These are phyloP conservation scores for Phytophthora ramorum DNA, from an alignment of 352 stramenopile species.

Conservation along the genomic window DNA sequence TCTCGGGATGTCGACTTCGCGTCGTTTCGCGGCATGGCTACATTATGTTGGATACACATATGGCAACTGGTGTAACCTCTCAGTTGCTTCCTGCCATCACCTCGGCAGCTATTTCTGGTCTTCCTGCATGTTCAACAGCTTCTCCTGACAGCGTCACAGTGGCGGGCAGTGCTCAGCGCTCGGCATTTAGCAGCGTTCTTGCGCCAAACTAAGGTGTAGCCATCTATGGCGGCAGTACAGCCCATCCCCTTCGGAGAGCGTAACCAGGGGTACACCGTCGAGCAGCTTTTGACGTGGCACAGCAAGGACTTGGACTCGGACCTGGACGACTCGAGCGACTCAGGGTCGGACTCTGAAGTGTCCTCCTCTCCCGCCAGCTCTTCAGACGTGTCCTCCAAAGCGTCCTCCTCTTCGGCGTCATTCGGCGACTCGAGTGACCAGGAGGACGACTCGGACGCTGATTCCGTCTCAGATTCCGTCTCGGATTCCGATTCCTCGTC, in stretches of 20 bases:
- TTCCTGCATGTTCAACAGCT: not conserved
- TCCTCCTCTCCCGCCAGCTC: constrained; percentile 2
- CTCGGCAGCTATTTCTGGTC: constrained; percentile 22
- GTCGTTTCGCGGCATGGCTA: constrained; percentile 32
- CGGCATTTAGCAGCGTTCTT: not conserved
- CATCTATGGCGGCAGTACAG: constrained; percentile 26
- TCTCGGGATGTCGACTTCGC: constrained; percentile 20
- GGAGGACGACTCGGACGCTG: constrained; percentile 17
- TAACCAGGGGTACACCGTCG: constrained; percentile 12
- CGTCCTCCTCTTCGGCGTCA: constrained; percentile 10
- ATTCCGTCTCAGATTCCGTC: constrained; percentile 19
- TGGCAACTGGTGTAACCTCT: not conserved
- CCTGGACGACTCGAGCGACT: not conserved
- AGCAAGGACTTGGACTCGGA: not conserved
- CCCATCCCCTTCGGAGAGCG: constrained; percentile 19
- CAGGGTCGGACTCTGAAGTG: constrained; percentile 15
- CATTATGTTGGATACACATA: not conserved
- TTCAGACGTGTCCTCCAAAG: constrained; percentile 12
- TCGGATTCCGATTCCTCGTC: constrained; percentile 9
- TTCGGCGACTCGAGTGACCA: constrained; percentile 20
- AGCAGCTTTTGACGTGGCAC: constrained; percentile 30
- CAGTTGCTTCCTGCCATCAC: not conserved
- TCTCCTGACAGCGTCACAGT: not conserved
- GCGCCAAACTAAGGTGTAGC: constrained; percentile 14
- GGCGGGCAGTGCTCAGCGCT: not conserved